phyloP scores from a whole-genome alignment of 768 basidiomycete genomes.

The Boletus speciosus region DNA sequence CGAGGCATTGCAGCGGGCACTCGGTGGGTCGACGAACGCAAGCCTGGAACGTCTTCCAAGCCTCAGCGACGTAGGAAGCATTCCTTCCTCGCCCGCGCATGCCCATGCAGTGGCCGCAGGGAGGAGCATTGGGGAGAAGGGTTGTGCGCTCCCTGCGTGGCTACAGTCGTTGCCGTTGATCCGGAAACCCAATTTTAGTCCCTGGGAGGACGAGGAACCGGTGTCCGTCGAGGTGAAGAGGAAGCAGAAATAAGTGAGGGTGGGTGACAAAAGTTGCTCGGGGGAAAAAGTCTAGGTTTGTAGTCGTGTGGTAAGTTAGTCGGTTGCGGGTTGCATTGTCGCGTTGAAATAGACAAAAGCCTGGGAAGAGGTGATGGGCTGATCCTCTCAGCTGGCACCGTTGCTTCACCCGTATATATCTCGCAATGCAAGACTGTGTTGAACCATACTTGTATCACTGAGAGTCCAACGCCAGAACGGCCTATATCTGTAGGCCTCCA shows the following conservation, averaged over 20 bases:
- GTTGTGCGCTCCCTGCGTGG: conserved; percentile 57
- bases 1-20: conserved; percentile 74
- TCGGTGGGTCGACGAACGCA: conserved; percentile 69
- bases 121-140: conserved; percentile 22
- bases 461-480: neutral
- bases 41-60: conserved; percentile 78
- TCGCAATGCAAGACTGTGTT: conserved; percentile 29
- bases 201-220: conserved; percentile 74
- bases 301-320: conserved; percentile 11
- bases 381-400: conserved; percentile 22
- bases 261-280: neutral
- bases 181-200: conserved; percentile 73
- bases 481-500: conserved; percentile 5
- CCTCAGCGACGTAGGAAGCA: conserved; percentile 70
- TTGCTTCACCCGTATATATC: conserved; percentile 31
- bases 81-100: conserved; percentile 64
- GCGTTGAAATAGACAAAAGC: conserved; percentile 11
- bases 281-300: neutral
- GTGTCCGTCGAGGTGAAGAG: conserved; percentile 18
- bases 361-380: conserved; percentile 16
- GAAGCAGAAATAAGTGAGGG: conserved; percentile 18
- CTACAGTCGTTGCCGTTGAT: conserved; percentile 61
- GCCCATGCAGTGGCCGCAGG: conserved; percentile 37
- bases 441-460: conserved; percentile 12
- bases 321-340: conserved; percentile 13